A percentile compares a stretch with the other conserved stretches of the same genome.
Conservation (phyloP, 179 eudicot species). For the Amaranthus tricolor region DNA sequence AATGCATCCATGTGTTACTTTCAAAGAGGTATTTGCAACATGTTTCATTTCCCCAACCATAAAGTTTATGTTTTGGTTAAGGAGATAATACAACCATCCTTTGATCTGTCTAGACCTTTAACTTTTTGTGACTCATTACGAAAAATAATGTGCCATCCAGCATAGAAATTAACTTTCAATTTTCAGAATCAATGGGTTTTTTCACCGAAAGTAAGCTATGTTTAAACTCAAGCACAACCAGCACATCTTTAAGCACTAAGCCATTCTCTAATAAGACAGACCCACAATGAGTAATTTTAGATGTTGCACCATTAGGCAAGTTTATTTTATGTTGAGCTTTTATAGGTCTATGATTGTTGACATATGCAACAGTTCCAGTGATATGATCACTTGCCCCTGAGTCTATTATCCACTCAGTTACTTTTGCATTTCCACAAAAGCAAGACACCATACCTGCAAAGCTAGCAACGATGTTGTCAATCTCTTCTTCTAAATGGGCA, state of each 20-base stretch:
- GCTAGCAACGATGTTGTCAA: not conserved
- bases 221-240: not conserved
- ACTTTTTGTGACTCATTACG: not conserved
- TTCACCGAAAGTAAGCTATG: not conserved
- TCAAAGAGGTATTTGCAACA: not conserved
- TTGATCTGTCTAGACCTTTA: not conserved
- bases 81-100: not conserved
- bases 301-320: not conserved
- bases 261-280: not conserved
- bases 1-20: not conserved
- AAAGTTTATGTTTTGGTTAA: no score
- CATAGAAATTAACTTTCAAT: not conserved
- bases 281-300: not conserved
- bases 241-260: not conserved
- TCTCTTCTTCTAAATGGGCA: not conserved
- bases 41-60: no score
- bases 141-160: not conserved
- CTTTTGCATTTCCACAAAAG: not conserved
- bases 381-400: slow-evolving; percentile 2
- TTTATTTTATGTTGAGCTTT: not conserved
- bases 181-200: not conserved
- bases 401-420: not conserved
- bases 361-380: no score
- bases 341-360: no score
- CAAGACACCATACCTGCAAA: not conserved